Evolutionary conservation across 768 basidiomycete genomes (phyloP).

Genomic region (Macrolepiota fuliginosa): DNA sequence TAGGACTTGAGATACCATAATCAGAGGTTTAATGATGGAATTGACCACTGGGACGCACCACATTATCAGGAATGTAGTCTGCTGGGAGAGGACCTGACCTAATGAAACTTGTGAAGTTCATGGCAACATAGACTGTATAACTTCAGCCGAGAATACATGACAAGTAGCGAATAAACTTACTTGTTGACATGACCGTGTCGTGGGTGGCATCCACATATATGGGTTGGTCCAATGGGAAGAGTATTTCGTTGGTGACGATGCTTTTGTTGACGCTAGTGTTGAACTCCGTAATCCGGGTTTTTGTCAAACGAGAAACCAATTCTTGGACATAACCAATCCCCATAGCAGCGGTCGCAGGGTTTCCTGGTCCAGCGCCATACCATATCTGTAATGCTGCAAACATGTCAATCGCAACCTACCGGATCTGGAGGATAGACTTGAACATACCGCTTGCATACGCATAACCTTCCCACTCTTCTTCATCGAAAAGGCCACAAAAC

Average conservation of each 20-base stretch:
- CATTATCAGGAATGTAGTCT: constrained; percentile 52
- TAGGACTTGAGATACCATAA: constrained; percentile 34
- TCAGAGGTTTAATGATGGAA: constrained; percentile 38
- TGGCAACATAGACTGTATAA: constrained; percentile 57
- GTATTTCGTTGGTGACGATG: constrained; percentile 48
- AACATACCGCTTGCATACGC: constrained; percentile 50
- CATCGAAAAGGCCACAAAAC: constrained; percentile 77
- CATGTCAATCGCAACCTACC: not conserved
- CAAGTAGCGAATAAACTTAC: constrained; percentile 29
- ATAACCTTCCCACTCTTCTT: constrained; percentile 79
- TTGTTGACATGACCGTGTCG: constrained; percentile 67
- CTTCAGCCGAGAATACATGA: not conserved
- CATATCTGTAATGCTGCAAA: constrained; percentile 50
- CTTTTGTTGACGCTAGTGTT: constrained; percentile 71
- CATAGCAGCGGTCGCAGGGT: constrained; percentile 56
- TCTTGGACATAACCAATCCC: constrained; percentile 73
- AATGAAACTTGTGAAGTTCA: constrained; percentile 69
- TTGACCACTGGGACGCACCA: constrained; percentile 53
- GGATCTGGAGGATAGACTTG: not conserved
- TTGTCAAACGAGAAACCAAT: constrained; percentile 65
- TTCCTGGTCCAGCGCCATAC: constrained; percentile 70
- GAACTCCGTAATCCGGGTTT: constrained; percentile 47
- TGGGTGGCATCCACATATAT: constrained; percentile 76
- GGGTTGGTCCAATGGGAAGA: constrained; percentile 55
- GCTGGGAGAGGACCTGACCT: constrained; percentile 59